Percentiles rank a stretch among this genome's conserved stretches.
Conservation (phyloP, 2,329 filamentous ascomycete species). For the Drechslerella dactyloides region DNA sequence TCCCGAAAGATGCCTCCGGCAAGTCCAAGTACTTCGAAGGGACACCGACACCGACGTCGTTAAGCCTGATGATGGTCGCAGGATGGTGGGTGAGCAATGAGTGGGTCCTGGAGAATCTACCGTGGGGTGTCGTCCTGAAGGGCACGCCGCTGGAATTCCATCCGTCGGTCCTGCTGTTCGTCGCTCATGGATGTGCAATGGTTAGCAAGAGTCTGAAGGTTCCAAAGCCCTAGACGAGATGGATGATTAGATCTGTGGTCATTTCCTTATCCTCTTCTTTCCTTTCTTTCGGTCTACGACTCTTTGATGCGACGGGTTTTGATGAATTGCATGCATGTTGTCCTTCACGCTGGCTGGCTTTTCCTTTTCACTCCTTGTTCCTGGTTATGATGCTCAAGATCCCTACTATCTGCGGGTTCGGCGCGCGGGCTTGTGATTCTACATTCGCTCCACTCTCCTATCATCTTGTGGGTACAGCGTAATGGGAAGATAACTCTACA, state of each 20-base stretch:
- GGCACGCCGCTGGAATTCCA: slow-evolving; percentile 81
- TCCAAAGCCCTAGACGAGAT: slow-evolving; percentile 69
- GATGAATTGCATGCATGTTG: slow-evolving; percentile 3
- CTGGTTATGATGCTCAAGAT: slow-evolving; percentile 6
- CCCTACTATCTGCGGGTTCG: slow-evolving; percentile 13
- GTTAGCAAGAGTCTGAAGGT: slow-evolving; percentile 93
- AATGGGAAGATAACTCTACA: slow-evolving; percentile 3
- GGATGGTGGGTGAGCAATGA: slow-evolving; percentile 83
- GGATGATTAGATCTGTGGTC: slow-evolving; percentile 56
- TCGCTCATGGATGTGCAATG: slow-evolving; percentile 92
- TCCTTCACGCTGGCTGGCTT: slow-evolving; percentile 11
- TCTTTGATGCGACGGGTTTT: not conserved
- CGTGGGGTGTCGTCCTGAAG: slow-evolving; percentile 71
- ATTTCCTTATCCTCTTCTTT: not conserved
- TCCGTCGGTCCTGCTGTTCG: slow-evolving; percentile 78
- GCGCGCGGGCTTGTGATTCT: slow-evolving; percentile 15
- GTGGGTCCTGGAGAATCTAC: slow-evolving; percentile 80
- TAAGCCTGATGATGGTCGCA: slow-evolving; percentile 82
- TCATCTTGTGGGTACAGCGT: not conserved
- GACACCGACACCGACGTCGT: slow-evolving; percentile 89
- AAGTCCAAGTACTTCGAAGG: slow-evolving; percentile 97
- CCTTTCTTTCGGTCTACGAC: slow-evolving; percentile 13
- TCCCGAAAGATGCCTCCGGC: slow-evolving; percentile 89
- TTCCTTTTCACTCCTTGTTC: slow-evolving; percentile 4
- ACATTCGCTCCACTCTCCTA: not conserved